Conservation (phyloP, 148 eudicot genomes). For the Nepenthes gracilis region DNA sequence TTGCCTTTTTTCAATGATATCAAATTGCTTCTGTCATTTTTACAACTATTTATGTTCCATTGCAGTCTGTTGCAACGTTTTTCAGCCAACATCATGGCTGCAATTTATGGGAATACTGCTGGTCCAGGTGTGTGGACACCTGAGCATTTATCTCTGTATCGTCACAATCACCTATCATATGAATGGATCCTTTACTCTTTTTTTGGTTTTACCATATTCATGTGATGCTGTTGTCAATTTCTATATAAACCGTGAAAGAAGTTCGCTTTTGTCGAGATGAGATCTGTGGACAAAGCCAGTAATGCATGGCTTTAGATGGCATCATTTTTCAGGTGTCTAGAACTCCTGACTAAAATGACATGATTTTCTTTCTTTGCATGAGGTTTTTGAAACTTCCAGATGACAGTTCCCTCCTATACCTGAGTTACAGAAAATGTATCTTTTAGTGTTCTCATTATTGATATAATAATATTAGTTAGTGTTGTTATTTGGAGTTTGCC, state of each 20-base stretch:
- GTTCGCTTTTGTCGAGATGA: constrained; percentile 87
- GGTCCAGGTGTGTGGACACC: constrained; percentile 71
- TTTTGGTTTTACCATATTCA: constrained; percentile 13
- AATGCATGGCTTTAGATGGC: constrained; percentile 81
- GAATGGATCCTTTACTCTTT: background rate
- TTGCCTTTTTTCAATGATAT: constrained; percentile 4
- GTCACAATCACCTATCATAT: background rate
- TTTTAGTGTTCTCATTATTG: no score
- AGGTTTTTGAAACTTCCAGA: no score
- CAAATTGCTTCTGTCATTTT: background rate
- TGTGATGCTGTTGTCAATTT: constrained; percentile 97
- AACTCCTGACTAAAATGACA: background rate
- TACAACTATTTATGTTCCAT: constrained; percentile 1
- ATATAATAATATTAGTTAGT: no score
- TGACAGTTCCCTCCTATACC: no score
- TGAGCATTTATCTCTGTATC: background rate
- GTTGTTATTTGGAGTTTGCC: no score
- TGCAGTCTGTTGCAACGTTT: constrained; percentile 88
- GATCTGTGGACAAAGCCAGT: constrained; percentile 85
- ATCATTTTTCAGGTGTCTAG: constrained; percentile 35
- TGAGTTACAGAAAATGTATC: no score
- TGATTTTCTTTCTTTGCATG: background rate
- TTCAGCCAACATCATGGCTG: constrained; percentile 96
- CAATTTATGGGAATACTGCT: constrained; percentile 91
- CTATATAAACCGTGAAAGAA: constrained; percentile 92